phyloP scores from a whole-genome alignment of 176 grass and related monocot genomes.

The Carex cristatella region DNA sequence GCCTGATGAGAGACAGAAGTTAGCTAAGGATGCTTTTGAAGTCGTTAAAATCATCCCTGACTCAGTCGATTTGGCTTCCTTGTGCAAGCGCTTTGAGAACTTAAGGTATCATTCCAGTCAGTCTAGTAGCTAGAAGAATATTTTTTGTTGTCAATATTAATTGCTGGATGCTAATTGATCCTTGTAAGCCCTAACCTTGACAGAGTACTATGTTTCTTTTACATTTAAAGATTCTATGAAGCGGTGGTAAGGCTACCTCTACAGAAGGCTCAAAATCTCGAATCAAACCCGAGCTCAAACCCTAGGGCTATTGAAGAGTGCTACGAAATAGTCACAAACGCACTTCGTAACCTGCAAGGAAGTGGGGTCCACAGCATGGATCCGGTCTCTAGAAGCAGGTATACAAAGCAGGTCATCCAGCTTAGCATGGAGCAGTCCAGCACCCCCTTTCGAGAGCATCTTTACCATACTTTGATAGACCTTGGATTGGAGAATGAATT shows the following conservation, averaged over 20 bases:
- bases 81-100: constrained; percentile 97
- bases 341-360: constrained; percentile 59
- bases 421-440: constrained; percentile 79
- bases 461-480: constrained; percentile 79
- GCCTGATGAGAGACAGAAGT: constrained; percentile 57
- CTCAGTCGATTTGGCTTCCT: constrained; percentile 67
- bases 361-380: constrained; percentile 46
- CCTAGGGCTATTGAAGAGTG: constrained; percentile 68
- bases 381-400: constrained; percentile 69
- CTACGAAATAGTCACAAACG: constrained; percentile 84
- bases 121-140: background rate
- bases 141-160: background rate
- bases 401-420: constrained; percentile 81
- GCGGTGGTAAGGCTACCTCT: constrained; percentile 83
- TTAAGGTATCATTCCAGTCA: constrained; percentile 45
- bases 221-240: constrained; percentile 67
- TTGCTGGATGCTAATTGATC: background rate
- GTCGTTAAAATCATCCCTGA: constrained; percentile 76
- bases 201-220: constrained; percentile 19
- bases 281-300: constrained; percentile 45
- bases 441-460: constrained; percentile 75
- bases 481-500: constrained; percentile 89
- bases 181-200: constrained; percentile 1
- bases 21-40: constrained; percentile 91
- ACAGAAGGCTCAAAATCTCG: constrained; percentile 83